Evolutionary conservation across 2,329 filamentous ascomycete genomes (phyloP).

Genomic region (Paraconiothyrium sp.): DNA sequence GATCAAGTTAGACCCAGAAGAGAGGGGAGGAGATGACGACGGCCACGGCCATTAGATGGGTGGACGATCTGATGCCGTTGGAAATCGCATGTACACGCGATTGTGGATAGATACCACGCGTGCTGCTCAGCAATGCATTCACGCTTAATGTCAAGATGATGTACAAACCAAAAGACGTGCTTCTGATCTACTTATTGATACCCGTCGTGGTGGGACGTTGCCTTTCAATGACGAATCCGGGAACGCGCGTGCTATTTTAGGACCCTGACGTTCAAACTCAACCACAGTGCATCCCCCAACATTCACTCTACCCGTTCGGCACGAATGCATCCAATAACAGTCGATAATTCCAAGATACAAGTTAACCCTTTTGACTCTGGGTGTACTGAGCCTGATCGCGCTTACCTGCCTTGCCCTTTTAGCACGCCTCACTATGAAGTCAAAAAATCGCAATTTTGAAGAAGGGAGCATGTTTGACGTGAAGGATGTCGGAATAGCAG

Average conservation of each 20-base stretch:
- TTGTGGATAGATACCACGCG: slow-evolving; percentile 9
- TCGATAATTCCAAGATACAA: background rate
- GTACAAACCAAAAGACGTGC: background rate
- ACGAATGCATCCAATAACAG: background rate
- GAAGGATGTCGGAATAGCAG: background rate
- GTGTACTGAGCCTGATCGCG: background rate
- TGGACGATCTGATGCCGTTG: slow-evolving; percentile 1
- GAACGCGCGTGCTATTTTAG: background rate
- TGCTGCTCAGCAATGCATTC: slow-evolving; percentile 10
- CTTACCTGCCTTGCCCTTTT: background rate
- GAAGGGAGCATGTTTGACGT: background rate
- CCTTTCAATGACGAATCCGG: background rate
- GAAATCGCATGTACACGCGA: background rate
- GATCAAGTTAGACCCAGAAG: slow-evolving; percentile 96
- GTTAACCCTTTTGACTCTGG: background rate
- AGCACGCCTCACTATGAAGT: background rate
- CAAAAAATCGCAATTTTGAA: background rate
- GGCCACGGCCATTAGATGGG: slow-evolving; percentile 78
- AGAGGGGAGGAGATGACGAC: slow-evolving; percentile 76
- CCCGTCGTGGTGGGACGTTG: background rate
- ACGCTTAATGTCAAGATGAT: slow-evolving; percentile 14
- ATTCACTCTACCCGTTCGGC: background rate
- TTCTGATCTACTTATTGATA: background rate
- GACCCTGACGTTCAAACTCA: background rate
- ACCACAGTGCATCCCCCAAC: background rate